Base-by-base conservation (phyloP, 345 rosid genomes). In the Cardiospermum halicacabum region DNA sequence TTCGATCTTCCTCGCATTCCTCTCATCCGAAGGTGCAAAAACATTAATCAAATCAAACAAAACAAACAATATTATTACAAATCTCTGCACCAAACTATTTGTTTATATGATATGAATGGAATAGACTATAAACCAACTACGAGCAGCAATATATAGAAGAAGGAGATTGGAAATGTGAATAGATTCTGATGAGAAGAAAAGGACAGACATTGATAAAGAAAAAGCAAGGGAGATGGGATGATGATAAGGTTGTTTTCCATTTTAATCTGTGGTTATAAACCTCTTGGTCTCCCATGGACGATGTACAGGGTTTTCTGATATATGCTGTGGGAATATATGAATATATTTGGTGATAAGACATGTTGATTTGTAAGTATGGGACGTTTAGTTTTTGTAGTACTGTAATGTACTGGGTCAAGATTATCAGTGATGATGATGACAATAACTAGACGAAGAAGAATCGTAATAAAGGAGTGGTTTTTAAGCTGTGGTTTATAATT, bases 1-100 rank as follows among this genome's bases (percentile, higher is more conserved):
- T n/a, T n/a, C n/a, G n/a, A n/a, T n/a, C n/a, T n/a, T 47, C 21
- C 66, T 66, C 42, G 65, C 32, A 19, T 55, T 75, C 60, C 74
- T 71, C 58, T 56, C 61, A 19, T 16, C 19, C 2, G 19, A 4
- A 26, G 12, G 13, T 36, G 49, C 47, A 34, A 22, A 50, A 39
- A 39, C 53, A 42, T 15, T 2, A 10, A 42, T 10, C 37, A 27
- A 2, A 19, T 39, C 12, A 11, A 39, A 9, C 10, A 15, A 39
- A 11, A 39, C 43, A 39, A 39, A n/a, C n/a, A n/a, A n/a, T n/a
- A n/a, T n/a, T n/a, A n/a, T n/a, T n/a, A n/a, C n/a, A n/a, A n/a
- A n/a, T n/a, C n/a, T n/a, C n/a, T n/a, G n/a, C n/a, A n/a, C n/a
- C n/a, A n/a, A n/a, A n/a, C n/a, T n/a, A n/a, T n/a, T n/a, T n/a